Evolutionary conservation across 495 filamentous ascomycete species (phyloP), one percentile per base, ranked within the genome.

Genomic region (Clohesyomyces aquaticus): DNA sequence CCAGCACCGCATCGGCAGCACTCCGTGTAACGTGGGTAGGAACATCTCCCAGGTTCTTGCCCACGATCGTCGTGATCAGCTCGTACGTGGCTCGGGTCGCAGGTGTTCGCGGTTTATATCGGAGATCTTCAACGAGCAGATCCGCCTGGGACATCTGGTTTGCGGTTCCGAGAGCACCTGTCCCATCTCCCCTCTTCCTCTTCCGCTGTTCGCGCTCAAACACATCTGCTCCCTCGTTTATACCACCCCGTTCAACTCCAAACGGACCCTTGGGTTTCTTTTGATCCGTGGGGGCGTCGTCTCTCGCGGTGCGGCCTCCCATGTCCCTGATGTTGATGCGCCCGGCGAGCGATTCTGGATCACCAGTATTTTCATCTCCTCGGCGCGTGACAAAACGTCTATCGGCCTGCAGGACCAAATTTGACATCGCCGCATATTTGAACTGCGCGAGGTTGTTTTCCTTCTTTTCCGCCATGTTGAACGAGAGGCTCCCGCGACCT

Each of bases 381-480:
- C 90, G 85, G 70, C 92, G 87, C 57, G 91, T 92, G 69, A 93
- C 87, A 75, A 99, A 98, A 73, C 95, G 88, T 77, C 91, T 88
- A 81, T 99, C 94, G 80, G 91, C 93, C 88, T 97, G 93, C 84
- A 97, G 91, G 75, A 99, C 94, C 91, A 99, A 87, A 86, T 99
- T 99, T 81, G 94, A 98, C 94, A 99, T 99, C 76, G 91, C 93
- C 87, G 91, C 90, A 83, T 99, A 99, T 78, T 99, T 99, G 83
- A 96, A 99, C 79, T 97, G 93, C 71, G 90, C 93, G 55, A 96
- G 88, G 86, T 93, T 89, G 80, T 75, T 75, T 46, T 72, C 71
- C 62, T 92, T 83, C 54, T 61, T 56, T 55, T 96, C 91, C 75
- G 89, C 84, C 92, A 95, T 95, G 61, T 77, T 88, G 79, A 42